A percentile compares a stretch with the other conserved stretches of the same genome.
phyloP scores from a whole-genome alignment of 257 asterid genomes.

The Solanum rostratum region DNA sequence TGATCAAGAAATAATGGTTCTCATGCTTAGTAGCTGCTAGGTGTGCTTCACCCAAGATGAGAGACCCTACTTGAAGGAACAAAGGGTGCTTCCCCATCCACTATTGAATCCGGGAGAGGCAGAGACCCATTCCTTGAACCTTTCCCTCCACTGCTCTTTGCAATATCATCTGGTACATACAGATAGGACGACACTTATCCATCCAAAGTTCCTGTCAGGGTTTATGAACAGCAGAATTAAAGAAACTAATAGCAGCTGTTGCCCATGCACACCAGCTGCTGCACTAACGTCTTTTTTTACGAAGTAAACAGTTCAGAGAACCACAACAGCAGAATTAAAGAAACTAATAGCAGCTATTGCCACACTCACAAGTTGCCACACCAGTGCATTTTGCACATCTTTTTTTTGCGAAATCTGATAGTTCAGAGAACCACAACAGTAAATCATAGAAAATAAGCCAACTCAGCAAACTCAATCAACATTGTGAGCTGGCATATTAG shows the following conservation, averaged over 20 bases:
- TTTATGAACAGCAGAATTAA: too few species aligned
- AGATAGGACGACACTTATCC: slow-evolving; percentile 67
- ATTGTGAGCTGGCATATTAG: slow-evolving; percentile 8
- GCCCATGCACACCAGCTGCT: slow-evolving; percentile 12
- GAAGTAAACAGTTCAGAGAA: too few species aligned
- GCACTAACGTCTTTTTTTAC: too few species aligned
- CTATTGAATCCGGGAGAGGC: slow-evolving; percentile 16
- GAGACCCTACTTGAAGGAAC: slow-evolving; percentile 51
- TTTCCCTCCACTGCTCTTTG: slow-evolving; percentile 5
- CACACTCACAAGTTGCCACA: too few species aligned
- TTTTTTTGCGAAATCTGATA: background rate
- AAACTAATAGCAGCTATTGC: background rate
- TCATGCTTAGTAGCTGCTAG: background rate
- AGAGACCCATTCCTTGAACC: slow-evolving; percentile 12
- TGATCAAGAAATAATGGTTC: background rate
- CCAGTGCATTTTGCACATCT: slow-evolving; percentile 20
- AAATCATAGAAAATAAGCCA: too few species aligned
- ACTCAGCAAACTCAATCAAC: too few species aligned
- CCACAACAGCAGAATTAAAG: too few species aligned
- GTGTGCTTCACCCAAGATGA: slow-evolving; percentile 46
- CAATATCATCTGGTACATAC: slow-evolving; percentile 24
- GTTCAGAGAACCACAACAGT: slow-evolving; percentile 5
- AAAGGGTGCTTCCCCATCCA: slow-evolving; percentile 60
- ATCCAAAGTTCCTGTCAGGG: slow-evolving; percentile 46
- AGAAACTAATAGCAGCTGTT: slow-evolving; percentile 1